Base-by-base conservation (phyloP, 2,329 filamentous ascomycete species). In the Colletotrichum sansevieriae region DNA sequence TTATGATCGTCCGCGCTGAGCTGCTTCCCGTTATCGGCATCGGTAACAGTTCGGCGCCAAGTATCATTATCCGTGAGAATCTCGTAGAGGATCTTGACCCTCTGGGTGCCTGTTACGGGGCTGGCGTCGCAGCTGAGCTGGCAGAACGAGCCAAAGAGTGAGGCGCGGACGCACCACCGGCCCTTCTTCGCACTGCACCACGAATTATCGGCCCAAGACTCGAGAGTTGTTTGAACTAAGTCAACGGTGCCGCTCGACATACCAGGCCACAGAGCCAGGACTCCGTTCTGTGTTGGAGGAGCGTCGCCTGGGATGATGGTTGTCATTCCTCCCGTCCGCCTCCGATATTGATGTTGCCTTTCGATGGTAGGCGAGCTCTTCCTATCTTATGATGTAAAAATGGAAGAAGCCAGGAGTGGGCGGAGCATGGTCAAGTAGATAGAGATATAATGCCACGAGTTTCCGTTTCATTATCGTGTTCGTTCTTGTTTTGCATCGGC, bases 191-290 rank as follows among this genome's bases (percentile, higher is more conserved):
- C 81, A 44, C 80, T 80, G 67, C 81, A 83, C 80, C 80, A 83
- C 13, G 71, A 71, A 70, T 83, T 82, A 46, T 75, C 74, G 8
- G 76, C 69, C 81, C 79, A 83, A 20, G 75, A 77, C 70, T 83
- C 80, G 5, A 82, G 73, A 0, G 80, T 82, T 0, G 80, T 79
- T 67, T 83, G 80, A 52, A 83, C 72, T 15, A 83, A 73, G 57
- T 83, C 78, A 1, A 81, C 80, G 3, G 81, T 83, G 44, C 81
- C 80, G 70, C 82, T 83, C 60, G 78, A 80, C 78, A 83, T 83
- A 5, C 81, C 81, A 7, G 80, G 82, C 80, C 79, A 83, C 41
- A 83, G 75, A 72, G 81, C 82, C 0, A 83, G 75, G 37, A 74
- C 74, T 4, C 80, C 80, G 33, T 75, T 77, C 57, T 82, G 80